Evolutionary conservation across 495 filamentous ascomycete genomes (phyloP), one percentile per base, ranked within the genome.

Genomic region (Lasiosphaeris hirsuta): DNA sequence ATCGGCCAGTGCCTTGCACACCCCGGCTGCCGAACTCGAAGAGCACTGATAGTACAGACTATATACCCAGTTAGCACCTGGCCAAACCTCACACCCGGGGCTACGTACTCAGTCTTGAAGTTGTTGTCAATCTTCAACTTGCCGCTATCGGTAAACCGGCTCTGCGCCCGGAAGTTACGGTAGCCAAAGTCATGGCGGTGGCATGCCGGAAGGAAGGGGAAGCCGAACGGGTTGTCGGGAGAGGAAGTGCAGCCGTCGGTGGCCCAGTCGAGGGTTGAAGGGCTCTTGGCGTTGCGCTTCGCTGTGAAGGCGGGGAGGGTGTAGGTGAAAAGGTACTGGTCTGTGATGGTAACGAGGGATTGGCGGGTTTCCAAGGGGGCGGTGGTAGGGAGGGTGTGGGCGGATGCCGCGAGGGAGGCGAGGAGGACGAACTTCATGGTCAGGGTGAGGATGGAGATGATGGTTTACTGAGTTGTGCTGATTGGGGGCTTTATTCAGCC

Each of bases 151-250:
- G 70, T 76, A 63, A 80, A 78, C 7, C 78, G 66, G 4, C 30
- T 56, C 52, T 78, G 75, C 6, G 23, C 44, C 55, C 75, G 71
- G 58, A 69, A 78, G 59, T 80, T 81, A 4, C 66, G 58, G 56
- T 78, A 81, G 0, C 76, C 78, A 49, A 81, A 81, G 44, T 81
- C 78, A 57, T 81, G 78, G 15, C 78, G 70, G 42, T 75, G 37
- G 69, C 78, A 81, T 15, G 61, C 63, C 0, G 62, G 68, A 6
- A 54, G 39, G 57, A 80, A 81, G 62, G 73, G 61, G 61, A 75
- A 81, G 7, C 75, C 73, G 14, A 69, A 64, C 7, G 78, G 78
- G 37, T 70, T 68, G 50, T 81, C 78, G 0, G 75, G 73, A 4
- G 73, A 73, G 3, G 46, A 33, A 8, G 71, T 68, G 68, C 78